Evolutionary conservation across 2,329 filamentous ascomycete species (phyloP), one percentile per base, ranked within the genome.

Genomic region (Geosmithia flava): DNA sequence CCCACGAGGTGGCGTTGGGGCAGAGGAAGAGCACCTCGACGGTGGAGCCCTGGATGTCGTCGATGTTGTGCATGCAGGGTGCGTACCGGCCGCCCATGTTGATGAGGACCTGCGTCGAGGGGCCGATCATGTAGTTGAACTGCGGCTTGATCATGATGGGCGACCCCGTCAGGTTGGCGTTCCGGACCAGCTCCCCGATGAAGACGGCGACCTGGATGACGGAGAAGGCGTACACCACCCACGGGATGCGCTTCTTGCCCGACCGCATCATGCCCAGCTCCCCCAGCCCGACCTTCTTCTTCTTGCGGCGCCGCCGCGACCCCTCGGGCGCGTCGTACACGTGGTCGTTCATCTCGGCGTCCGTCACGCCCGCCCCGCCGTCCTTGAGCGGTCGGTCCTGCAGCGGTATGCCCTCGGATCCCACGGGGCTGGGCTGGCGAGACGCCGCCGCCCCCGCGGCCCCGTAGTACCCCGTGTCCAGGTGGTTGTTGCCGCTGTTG

Each of bases 101-200:
- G 70, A 97, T 95, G 57, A 95, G 79, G 20, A 97, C 80, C 56
- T 88, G 87, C 1, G 83, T 78, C 5, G 90, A 95, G 1, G 93
- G 93, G 0, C 93, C 93, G 59, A 98, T 95, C 88, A 98, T 95
- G 50, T 87, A 85, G 67, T 97, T 98, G 70, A 98, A 95, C 16
- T 75, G 76, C 1, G 93, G 93, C 49, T 91, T 78, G 47, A 81
- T 90, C 68, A 81, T 77, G 59, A 88, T 87, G 19, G 84, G 77
- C 20, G 84, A 83, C 48, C 85, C 85, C 1, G 91, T 96, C 29
- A 90, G 16, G 43, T 49, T 37, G 44, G 47, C 30, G 65, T 90
- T 94, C 60, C 83, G 87, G 45, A 86, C 82, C 52, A 98, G 70
- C 68, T 97, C 88, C 47, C 75, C 88, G 53, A 97, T 85, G 60